Base-by-base conservation (phyloP, 179 eudicot genomes). In the Patellifolia procumbens region DNA sequence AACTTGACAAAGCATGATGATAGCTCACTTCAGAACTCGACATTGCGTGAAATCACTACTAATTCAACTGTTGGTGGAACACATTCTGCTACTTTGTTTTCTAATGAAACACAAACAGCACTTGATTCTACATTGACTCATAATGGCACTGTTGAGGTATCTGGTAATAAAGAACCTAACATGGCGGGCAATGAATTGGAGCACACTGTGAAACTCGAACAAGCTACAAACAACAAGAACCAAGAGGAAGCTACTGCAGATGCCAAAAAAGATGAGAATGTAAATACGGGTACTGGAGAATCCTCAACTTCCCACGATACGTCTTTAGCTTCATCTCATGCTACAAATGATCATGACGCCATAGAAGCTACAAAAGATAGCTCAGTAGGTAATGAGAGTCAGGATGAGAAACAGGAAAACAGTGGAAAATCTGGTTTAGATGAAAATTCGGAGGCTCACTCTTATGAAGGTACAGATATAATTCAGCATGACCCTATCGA, bases 401-500 rank as follows among this genome's bases (percentile, higher is more conserved):
- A 45, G 32, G 74, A 28, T 59, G 81, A 74, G 77, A 78, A 83
- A 51, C 42, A 62, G 29, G 86, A 81, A 24, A 74, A 73, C 52
- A 74, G 61, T 69, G 84, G 51, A 73, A 76, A 73, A 28, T 78
- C 75, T 19, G 83, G 32, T 63, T 76, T 76, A 56, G 81, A 85
- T 78, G 86, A 75, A 51, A 76, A 53, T 60, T 81, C 78, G 13
- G 66, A 51, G 39, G 68, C 75, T 22, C 80, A 76, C 32, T 76
- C 85, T 1, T 72, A 79, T 42, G 88, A 82, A 66, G 78, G 76
- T 73, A 80, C 58, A 31, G 84, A 80, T 55, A 77, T 31, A 19
- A 70, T 42, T 75, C 81, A 77, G 72, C 83, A 81, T n/a, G 92
- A 88, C 58, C 81, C 79, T 2, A 81, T 87, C 55, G 91, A 87